These are phyloP conservation scores for Karstenula rhodostoma DNA, from an alignment of 2,329 filamentous ascomycete genomes.

Conservation along the genomic window DNA sequence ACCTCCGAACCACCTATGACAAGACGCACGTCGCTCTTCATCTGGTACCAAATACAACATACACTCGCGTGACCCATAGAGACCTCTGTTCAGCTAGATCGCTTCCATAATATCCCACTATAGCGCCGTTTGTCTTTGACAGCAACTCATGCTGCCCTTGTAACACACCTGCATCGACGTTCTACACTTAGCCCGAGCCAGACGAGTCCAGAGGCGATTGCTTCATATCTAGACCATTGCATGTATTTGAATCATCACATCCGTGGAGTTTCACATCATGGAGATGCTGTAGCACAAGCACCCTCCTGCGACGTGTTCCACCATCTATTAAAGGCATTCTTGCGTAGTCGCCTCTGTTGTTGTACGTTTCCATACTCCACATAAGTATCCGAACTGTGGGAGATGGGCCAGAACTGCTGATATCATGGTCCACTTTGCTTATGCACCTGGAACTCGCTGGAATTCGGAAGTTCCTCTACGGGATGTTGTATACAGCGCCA, in stretches of 20 bases:
- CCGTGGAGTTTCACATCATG: neutral
- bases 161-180: neutral
- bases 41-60: neutral
- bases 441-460: neutral
- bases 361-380: neutral
- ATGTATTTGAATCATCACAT: neutral
- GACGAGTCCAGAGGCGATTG: slow-evolving; percentile 1
- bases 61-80: neutral
- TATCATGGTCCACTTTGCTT: neutral
- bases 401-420: neutral
- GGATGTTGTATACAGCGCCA: neutral
- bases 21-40: neutral
- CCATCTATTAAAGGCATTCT: neutral
- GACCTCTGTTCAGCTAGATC: neutral
- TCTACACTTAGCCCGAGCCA: neutral
- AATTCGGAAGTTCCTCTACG: neutral
- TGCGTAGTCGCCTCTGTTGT: neutral
- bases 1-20: neutral
- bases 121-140: neutral
- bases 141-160: slow-evolving; percentile 1
- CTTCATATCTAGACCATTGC: neutral
- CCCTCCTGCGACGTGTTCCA: neutral
- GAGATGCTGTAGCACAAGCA: neutral
- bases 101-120: neutral
- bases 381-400: neutral